Evolutionary conservation across 495 filamentous ascomycete genomes (phyloP).

Genomic region (Podospora pseudocomata): DNA sequence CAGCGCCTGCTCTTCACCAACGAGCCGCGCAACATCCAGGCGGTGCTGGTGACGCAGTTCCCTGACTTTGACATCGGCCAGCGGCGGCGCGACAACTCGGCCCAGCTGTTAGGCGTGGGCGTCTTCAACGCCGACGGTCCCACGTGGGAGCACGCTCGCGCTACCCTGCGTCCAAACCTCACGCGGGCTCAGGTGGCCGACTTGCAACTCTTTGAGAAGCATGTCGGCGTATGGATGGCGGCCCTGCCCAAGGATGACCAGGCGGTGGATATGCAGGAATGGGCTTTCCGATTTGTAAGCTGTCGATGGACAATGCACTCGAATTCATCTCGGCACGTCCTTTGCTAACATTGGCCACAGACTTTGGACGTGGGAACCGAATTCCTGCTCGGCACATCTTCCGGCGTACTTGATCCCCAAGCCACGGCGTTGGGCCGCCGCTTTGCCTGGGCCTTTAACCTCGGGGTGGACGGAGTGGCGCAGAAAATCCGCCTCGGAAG

Average conservation of each 20-base stretch:
- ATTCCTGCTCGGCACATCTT: not conserved
- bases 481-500: not conserved
- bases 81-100: too few species aligned
- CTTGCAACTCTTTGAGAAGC: conserved; percentile 52
- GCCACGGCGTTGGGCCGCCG: not conserved
- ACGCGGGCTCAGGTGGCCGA: conserved; percentile 50
- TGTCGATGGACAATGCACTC: conserved; percentile 48
- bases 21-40: too few species aligned
- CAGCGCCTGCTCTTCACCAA: too few species aligned
- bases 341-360: conserved; percentile 38
- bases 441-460: not conserved
- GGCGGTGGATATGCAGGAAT: conserved; percentile 57
- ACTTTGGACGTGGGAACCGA: not conserved
- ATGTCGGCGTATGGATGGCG: conserved; percentile 53
- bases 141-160: too few species aligned
- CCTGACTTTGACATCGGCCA: too few species aligned
- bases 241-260: conserved; percentile 36
- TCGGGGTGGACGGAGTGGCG: not conserved
- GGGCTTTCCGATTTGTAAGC: conserved; percentile 39
- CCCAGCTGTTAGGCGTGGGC: too few species aligned
- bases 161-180: conserved; percentile 29
- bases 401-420: not conserved
- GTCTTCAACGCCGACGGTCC: too few species aligned
- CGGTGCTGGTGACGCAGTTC: too few species aligned
- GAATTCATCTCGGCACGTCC: conserved; percentile 60